Evolutionary conservation across 192 early-diverging fungal species (phyloP), one percentile per base, ranked within the genome.

Genomic region (Chytriomyces sp.): DNA sequence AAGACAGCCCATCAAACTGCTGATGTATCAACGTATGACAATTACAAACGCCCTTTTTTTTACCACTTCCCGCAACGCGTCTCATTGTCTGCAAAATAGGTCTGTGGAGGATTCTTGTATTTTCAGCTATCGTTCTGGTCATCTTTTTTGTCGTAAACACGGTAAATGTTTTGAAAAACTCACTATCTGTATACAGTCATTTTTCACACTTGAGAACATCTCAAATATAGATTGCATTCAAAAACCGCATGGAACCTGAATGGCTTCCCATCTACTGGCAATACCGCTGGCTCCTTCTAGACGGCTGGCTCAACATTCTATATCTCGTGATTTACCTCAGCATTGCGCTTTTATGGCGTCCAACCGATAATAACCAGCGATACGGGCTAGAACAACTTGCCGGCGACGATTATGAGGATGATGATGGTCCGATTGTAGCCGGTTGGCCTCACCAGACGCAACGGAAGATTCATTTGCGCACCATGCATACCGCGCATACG

Each of bases 291-390:
- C 88, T 97, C 81, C 87, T 97, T 78, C 84, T 95, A 45, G 96
- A 97, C 76, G 96, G 95, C 28, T 94, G 93, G 93, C 68, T 97
- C 35, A 96, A 97, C 83, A 78, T 94, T n/a, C 83, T 95, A 47
- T 98, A 97, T 69, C 89, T 96, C 64, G 78, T 91, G 28, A 91
- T 93, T 10, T 92, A 95, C 69, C 77, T 91, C 6, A 84, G 89
- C 16, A 95, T 99, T 76, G 84, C 93, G 23, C 89, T 93, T 45
- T 85, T 96, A 72, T 99, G 97, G 97, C 82, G 96, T 64, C 97
- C 97, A 0, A 98, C 96, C 0, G 83, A 84, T 43, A 93, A 96
- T 72, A 99, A 99, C 82, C 90, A 90, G 76, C 88, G 97, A 45
- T 96, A 95, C 80, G 93, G 95, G 28, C 86, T 98, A 44, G 94